phyloP scores from a whole-genome alignment of 495 filamentous ascomycete genomes.

The Penicillium argentinense region DNA sequence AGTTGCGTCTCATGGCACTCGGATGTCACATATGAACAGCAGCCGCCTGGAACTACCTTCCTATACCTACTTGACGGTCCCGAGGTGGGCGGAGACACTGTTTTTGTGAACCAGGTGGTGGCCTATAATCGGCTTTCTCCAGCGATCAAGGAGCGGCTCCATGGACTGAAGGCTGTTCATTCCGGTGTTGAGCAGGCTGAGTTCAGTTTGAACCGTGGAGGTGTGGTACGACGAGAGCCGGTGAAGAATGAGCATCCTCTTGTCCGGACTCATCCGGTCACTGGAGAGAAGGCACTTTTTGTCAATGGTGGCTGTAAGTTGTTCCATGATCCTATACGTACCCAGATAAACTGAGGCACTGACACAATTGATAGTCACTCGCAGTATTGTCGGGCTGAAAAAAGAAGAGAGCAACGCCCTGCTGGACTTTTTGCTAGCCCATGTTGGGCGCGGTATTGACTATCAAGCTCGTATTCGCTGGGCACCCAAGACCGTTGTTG shows the following conservation, averaged over 20 bases:
- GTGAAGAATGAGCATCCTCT: constrained; percentile 71
- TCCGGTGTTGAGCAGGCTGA: constrained; percentile 71
- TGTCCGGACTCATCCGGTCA: constrained; percentile 76
- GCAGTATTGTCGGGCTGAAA: constrained; percentile 70
- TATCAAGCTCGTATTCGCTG: constrained; percentile 77
- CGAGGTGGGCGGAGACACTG: constrained; percentile 74
- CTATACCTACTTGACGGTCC: constrained; percentile 77
- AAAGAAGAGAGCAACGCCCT: constrained; percentile 76
- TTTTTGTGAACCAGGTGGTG: constrained; percentile 70
- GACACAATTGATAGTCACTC: constrained; percentile 53
- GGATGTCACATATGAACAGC: constrained; percentile 78
- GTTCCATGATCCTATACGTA: neutral
- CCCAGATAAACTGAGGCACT: neutral
- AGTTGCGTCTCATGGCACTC: constrained; percentile 78
- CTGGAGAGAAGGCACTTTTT: constrained; percentile 80
- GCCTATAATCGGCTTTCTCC: constrained; percentile 78
- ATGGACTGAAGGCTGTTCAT: constrained; percentile 75
- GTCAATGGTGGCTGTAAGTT: constrained; percentile 76
- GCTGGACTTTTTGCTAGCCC: constrained; percentile 76
- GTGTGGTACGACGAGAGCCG: constrained; percentile 69
- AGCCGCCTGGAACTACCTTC: constrained; percentile 85
- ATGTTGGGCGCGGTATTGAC: constrained; percentile 71
- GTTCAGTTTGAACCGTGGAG: constrained; percentile 51
- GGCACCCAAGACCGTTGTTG: constrained; percentile 72
- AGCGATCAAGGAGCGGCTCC: constrained; percentile 66